Conservation (phyloP, 129 eudicot species). For the Pseudognaphalium luteoalbum region DNA sequence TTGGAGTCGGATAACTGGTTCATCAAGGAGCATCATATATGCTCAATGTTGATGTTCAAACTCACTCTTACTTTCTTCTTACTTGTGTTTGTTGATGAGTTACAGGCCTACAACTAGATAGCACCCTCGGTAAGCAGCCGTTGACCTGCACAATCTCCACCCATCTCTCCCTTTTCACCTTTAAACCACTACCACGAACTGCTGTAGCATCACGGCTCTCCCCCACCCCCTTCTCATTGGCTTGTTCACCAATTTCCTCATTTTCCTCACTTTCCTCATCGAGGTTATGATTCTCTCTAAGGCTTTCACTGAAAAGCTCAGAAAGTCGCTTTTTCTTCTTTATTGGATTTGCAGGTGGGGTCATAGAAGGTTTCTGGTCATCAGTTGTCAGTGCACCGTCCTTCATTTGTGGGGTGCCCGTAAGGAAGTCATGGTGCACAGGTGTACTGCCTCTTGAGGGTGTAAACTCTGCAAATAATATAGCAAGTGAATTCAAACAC, state of each 20-base stretch:
- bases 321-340: constrained; percentile 42
- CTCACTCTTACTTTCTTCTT: constrained; percentile 38
- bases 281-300: constrained; percentile 16
- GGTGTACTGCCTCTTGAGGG: constrained; percentile 73
- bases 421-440: constrained; percentile 43
- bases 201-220: constrained; percentile 31
- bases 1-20: constrained; percentile 5
- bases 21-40: not conserved
- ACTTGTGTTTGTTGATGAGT: constrained; percentile 35
- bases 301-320: constrained; percentile 39
- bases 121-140: constrained; percentile 42
- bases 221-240: constrained; percentile 16
- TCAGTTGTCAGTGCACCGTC: constrained; percentile 16
- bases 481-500: not conserved
- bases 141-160: constrained; percentile 39
- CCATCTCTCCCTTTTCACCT: constrained; percentile 35
- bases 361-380: constrained; percentile 23
- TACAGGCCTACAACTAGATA: constrained; percentile 46
- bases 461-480: constrained; percentile 47
- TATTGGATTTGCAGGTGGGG: constrained; percentile 26
- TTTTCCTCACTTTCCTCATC: constrained; percentile 4
- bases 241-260: constrained; percentile 20
- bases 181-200: constrained; percentile 30
- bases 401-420: constrained; percentile 25
- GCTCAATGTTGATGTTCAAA: not conserved